Base-by-base conservation (phyloP, 441 rosid species). In the Caryocar brasiliense region DNA sequence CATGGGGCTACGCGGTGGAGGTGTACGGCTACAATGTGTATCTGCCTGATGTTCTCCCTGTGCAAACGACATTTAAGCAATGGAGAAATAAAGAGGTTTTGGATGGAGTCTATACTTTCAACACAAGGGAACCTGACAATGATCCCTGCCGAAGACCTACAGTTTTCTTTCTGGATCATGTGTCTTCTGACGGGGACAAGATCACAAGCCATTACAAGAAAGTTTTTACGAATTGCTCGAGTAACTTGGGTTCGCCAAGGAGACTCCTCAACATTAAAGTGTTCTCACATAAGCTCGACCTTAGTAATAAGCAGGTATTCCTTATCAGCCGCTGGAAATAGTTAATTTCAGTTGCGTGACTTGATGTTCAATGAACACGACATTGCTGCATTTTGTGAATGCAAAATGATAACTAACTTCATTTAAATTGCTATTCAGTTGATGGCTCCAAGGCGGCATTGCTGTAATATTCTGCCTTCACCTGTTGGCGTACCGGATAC, bases 1-100 rank as follows among this genome's bases (percentile, higher is more conserved):
- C 95, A 5, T 92, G 99, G 99, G 99, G 99, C 1, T 92, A 85
- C 41, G 79, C 84, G 0, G 81, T 92, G 49, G 95, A 85, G 74
- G 82, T 91, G 3, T 65, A 69, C 26, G 53, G 67, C 0, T 64
- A 58, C 38, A 80, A 79, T 46, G 7, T 74, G 14, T 44, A 41
- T 6, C 56, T 88, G 39, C 71, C 78, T 0, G 92, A 88, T 46
- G 62, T 69, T 34, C 67, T 82, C 14, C 73, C 64, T 0, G 72
- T 70, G 35, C 90, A 80, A 53, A 56, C 70, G 48, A 79, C 99
- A 2, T 92, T 92, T 69, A 55, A 26, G 67, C 85, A 69, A 23
- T 88, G 92, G 97, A 68, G 56, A 43, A 58, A 47, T 1, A 74
- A 76, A 0, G 43, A 25, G n/a, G 17, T 42, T 32, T 39, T 72